These are phyloP conservation scores for Trichoderma virens DNA, from an alignment of 495 filamentous ascomycete genomes.

Conservation along the genomic window DNA sequence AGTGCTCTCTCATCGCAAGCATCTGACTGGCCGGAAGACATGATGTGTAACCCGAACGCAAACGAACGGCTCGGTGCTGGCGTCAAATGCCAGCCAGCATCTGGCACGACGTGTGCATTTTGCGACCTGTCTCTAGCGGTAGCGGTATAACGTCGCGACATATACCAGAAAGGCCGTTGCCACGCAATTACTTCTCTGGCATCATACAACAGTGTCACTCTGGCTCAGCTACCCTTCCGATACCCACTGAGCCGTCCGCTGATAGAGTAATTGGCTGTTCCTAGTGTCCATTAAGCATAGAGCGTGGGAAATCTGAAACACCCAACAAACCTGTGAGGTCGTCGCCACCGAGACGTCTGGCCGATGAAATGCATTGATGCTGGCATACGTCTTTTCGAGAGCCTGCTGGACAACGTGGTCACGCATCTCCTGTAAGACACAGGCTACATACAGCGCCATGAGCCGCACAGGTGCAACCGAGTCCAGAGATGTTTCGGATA, in stretches of 20 bases:
- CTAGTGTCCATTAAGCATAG: not conserved
- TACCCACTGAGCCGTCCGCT: not conserved
- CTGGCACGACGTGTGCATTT: not conserved
- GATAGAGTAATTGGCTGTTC: not conserved
- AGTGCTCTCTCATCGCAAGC: not conserved
- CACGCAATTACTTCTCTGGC: not conserved
- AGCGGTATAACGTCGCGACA: conserved; percentile 6
- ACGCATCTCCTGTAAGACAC: not conserved
- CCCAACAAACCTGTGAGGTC: not conserved
- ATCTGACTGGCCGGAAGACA: not conserved
- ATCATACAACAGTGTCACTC: not conserved
- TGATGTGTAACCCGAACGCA: not conserved
- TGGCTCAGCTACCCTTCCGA: not conserved
- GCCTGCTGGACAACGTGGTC: not conserved
- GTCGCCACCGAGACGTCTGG: not conserved
- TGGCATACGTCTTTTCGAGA: not conserved
- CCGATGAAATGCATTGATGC: not conserved
- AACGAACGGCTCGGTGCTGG: conserved; percentile 3
- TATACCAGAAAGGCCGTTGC: not conserved
- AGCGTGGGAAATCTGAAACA: not conserved
- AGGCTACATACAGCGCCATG: not conserved
- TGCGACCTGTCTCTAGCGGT: not conserved
- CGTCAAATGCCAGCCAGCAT: not conserved
- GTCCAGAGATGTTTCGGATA: not conserved
- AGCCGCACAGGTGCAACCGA: conserved; percentile 6